Percentiles rank a stretch among this genome's conserved stretches.
phyloP scores from a whole-genome alignment of 257 asterid genomes.

The Forsythia suspensa region DNA sequence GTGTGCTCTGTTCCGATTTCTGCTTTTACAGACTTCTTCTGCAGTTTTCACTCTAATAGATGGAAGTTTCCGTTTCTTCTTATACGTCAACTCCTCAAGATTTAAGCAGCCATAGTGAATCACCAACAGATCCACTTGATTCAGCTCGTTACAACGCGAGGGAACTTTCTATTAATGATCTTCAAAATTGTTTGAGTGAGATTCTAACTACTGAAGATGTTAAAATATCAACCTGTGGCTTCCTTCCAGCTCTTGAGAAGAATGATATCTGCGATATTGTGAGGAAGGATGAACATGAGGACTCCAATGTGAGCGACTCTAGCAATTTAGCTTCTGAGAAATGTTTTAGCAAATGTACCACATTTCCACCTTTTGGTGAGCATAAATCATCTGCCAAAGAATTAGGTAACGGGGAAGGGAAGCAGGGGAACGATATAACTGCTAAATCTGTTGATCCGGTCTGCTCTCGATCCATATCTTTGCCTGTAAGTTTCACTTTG shows the following conservation, averaged over 20 bases:
- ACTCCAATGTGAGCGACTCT: constrained; percentile 15
- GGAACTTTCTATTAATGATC: constrained; percentile 50
- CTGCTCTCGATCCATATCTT: constrained; percentile 44
- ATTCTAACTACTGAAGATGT: constrained; percentile 37
- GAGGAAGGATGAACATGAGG: constrained; percentile 34
- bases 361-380: constrained; percentile 48
- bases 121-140: constrained; percentile 39
- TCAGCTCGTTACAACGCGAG: constrained; percentile 17
- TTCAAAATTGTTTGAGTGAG: constrained; percentile 42
- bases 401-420: constrained; percentile 22
- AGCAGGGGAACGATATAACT: constrained; percentile 25
- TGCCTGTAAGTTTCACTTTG: constrained; percentile 68
- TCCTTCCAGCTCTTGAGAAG: constrained; percentile 26
- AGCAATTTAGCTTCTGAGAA: constrained; percentile 35
- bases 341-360: constrained; percentile 45
- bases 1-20: constrained; percentile 1
- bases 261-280: constrained; percentile 19
- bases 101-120: constrained; percentile 35
- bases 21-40: constrained; percentile 24
- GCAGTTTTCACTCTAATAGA: constrained; percentile 41
- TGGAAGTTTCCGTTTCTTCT: constrained; percentile 53
- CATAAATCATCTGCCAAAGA: constrained; percentile 30
- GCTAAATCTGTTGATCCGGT: constrained; percentile 30
- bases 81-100: constrained; percentile 44
- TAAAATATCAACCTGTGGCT: constrained; percentile 28